These are phyloP conservation scores for Laetiporus sulphureus DNA, from an alignment of 1,284 basidiomycete species.

Conservation along the genomic window DNA sequence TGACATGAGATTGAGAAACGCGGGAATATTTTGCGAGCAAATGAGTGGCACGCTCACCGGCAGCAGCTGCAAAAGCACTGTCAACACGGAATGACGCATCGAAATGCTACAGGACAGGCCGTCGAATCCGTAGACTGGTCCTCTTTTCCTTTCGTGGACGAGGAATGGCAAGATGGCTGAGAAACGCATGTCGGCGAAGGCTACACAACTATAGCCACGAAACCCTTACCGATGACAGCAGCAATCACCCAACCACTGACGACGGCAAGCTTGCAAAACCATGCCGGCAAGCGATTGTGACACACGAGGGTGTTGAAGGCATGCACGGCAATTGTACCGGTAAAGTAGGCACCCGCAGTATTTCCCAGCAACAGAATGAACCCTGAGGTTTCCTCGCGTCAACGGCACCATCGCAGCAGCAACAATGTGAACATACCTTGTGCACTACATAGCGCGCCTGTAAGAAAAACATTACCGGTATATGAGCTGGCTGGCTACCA, in stretches of 20 bases:
- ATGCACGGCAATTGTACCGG: constrained; percentile 57
- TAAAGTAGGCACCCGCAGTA: constrained; percentile 58
- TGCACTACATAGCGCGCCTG: constrained; percentile 37
- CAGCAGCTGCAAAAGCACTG: constrained; percentile 49
- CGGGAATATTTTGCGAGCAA: not conserved
- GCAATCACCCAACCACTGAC: constrained; percentile 49
- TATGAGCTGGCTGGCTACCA: too few species aligned
- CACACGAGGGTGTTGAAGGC: constrained; percentile 61
- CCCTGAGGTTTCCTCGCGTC: too few species aligned
- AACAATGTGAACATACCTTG: too few species aligned
- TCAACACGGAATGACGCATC: constrained; percentile 30
- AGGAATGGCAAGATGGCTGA: constrained; percentile 37
- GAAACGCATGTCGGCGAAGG: too few species aligned
- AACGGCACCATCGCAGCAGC: too few species aligned
- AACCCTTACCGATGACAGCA: constrained; percentile 37
- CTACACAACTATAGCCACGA: too few species aligned
- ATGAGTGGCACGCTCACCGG: too few species aligned
- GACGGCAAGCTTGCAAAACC: constrained; percentile 38
- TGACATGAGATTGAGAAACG: not conserved
- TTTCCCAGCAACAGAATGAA: constrained; percentile 57
- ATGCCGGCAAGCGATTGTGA: constrained; percentile 41
- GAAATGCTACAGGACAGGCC: constrained; percentile 48
- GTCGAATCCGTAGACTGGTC: constrained; percentile 44
- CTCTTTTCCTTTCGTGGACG: constrained; percentile 18
- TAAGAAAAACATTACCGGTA: too few species aligned